Evolutionary conservation across 805 yeast genomes (phyloP), one percentile per base, ranked within the genome.

Genomic region (Kodamaea restingae): DNA sequence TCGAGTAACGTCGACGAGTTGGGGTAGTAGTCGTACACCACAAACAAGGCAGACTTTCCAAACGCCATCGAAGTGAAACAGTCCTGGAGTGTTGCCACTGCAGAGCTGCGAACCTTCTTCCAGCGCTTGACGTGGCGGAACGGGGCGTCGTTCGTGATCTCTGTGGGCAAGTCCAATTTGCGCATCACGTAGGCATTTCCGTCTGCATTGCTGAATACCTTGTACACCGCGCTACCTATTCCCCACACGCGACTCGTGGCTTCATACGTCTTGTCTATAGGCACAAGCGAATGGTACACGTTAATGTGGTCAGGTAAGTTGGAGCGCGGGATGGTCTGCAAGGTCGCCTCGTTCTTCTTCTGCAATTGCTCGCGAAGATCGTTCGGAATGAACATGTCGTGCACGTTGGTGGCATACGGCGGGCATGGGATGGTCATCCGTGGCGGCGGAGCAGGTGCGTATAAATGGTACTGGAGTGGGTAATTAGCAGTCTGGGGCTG

Each of bases 401-500:
- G 76, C 2, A 81, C 76, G 22, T 78, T 78, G 31, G 88, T 74
- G 61, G 88, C 90, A 55, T 88, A 80, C 1, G 86, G 78, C 35
- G 74, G 72, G 45, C 84, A 64, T 10, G 81, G 79, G 7, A 75
- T 60, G 29, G 72, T 70, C 35, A 81, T 58, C 53, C 82, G 80
- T 7, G 88, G 90, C 2, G 90, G 87, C 7, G 96, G 91, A 21
- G 78, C 74, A 2, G 97, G 97, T 0, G 96, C 93, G 61, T 91
- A 90, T 28, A 88, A 63, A 61, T 90, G 96, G 56, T 86, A 85
- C 52, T 88, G 88, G 32, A 86, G 63, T 0, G 84, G 84, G 47
- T 64, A 78, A 10, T 50, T 40, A 35, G 48, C 46, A 40, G 49
- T 42, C 38, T 33, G 45, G 24, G 38, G 52, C 38, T 45, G 55